Evolutionary conservation across 306 rosid species (phyloP), one percentile per base, ranked within the genome.

Genomic region (cucumber (Cucumis sativus)): DNA sequence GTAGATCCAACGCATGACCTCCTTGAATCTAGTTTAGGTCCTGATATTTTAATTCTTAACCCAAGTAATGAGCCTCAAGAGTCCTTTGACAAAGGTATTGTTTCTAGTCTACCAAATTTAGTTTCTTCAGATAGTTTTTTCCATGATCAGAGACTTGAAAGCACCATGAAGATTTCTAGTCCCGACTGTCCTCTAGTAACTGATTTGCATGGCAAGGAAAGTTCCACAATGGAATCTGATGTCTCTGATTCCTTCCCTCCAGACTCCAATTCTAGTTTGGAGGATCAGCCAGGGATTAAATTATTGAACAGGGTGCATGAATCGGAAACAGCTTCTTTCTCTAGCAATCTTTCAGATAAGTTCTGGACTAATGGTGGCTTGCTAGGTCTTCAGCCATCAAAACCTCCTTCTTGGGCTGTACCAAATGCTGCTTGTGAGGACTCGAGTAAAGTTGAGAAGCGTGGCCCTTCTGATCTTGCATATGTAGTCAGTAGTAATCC

Each of bases 291-390:
- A 12, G 87, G 65, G 20, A 85, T 77, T 73, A 79, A 77, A 73
- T 74, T 80, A 79, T 54, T 58, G 58, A 83, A 82, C 84, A 79
- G 59, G 52, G 77, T 58, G 51, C 65, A 54, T 56, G 87, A 82
- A 75, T 72, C 87, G 77, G 86, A 87, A 83, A 92, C 88, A 63
- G 58, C 84, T 37, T 76, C 79, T 58, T 80, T 87, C 81, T 81
- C 87, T 28, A 72, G 85, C 77, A 85, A 78, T 84, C 80, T 77
- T 85, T 79, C 97, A 54, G 84, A 87, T 67, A 84, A 83, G 58
- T 85, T 95, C 84, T 95, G 97, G 99, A 95, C 99, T 58, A 95
- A 95, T 79, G 99, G 99, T 84, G 97, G 97, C 82, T 84, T 95
- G 54, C 82, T 95, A 79, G 99, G 99, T 85, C 99, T 95, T 79